These are phyloP conservation scores for Globisporangium splendens DNA, from an alignment of 352 stramenopile species.

Conservation along the genomic window DNA sequence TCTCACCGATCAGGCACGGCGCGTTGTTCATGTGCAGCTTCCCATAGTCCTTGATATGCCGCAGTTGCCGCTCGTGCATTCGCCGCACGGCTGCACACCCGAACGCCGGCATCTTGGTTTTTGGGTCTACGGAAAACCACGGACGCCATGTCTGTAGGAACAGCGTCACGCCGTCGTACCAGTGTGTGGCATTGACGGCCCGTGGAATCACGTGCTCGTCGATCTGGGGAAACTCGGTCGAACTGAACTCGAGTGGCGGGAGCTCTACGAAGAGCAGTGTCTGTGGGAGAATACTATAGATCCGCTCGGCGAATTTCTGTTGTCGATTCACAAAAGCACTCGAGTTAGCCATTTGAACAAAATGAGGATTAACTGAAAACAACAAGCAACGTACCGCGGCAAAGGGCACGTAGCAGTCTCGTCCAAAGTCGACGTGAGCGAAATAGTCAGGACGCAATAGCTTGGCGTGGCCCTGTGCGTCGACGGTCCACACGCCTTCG, in stretches of 20 bases:
- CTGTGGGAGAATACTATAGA: constrained; percentile 57
- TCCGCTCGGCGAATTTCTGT: constrained; percentile 48
- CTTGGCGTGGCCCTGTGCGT: constrained; percentile 33
- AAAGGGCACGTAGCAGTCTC: constrained; percentile 84
- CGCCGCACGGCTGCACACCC: constrained; percentile 47
- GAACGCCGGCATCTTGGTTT: constrained; percentile 63
- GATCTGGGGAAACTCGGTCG: constrained; percentile 67
- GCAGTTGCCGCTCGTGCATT: constrained; percentile 58
- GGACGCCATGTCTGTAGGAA: constrained; percentile 70
- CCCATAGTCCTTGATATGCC: constrained; percentile 51
- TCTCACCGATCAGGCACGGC: constrained; percentile 69
- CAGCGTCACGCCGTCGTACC: constrained; percentile 89
- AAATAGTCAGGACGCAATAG: constrained; percentile 73
- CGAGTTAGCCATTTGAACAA: constrained; percentile 5
- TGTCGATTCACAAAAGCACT: constrained; percentile 4
- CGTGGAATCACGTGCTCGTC: constrained; percentile 44
- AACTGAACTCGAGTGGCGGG: constrained; percentile 69
- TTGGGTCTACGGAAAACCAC: constrained; percentile 74
- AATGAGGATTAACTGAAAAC: neutral
- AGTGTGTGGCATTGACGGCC: constrained; percentile 85
- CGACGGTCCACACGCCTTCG: constrained; percentile 77
- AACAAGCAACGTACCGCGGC: constrained; percentile 31
- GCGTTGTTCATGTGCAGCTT: constrained; percentile 54
- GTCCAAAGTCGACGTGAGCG: constrained; percentile 63
- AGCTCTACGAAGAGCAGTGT: constrained; percentile 79